Evolutionary conservation across 352 stramenopile genomes (phyloP).

Genomic region (Phytophthora pistaciae): DNA sequence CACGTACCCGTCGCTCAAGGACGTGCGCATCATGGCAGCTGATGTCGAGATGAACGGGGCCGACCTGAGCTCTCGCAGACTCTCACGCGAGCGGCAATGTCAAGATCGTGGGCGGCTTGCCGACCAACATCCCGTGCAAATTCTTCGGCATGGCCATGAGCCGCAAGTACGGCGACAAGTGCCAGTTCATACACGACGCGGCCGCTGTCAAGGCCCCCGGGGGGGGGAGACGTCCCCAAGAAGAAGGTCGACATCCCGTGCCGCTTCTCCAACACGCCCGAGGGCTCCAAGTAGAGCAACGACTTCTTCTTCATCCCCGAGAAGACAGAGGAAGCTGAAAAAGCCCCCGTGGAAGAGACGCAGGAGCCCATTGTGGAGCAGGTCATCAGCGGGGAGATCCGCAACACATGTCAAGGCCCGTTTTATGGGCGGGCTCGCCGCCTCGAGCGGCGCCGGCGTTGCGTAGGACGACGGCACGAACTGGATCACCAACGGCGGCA

Average conservation of each 20-base stretch:
- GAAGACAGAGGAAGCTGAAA: slow-evolving; percentile 35
- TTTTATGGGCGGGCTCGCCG: slow-evolving; percentile 85
- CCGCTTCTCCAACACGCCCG: slow-evolving; percentile 78
- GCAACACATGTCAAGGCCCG: slow-evolving; percentile 88
- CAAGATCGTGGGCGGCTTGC: slow-evolving; percentile 65
- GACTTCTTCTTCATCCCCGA: slow-evolving; percentile 80
- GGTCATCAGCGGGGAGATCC: slow-evolving; percentile 60
- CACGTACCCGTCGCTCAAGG: slow-evolving; percentile 82
- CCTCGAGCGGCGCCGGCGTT: slow-evolving; percentile 78
- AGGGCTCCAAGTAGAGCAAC: slow-evolving; percentile 79
- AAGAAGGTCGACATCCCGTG: slow-evolving; percentile 81
- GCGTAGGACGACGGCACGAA: slow-evolving; percentile 89
- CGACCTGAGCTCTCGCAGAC: slow-evolving; percentile 71
- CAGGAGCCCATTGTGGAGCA: slow-evolving; percentile 43
- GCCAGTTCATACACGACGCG: slow-evolving; percentile 84
- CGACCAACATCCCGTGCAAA: slow-evolving; percentile 73
- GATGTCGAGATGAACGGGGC: slow-evolving; percentile 75
- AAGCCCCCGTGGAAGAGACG: slow-evolving; percentile 16
- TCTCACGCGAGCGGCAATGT: slow-evolving; percentile 71
- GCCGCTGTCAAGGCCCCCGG: slow-evolving; percentile 18
- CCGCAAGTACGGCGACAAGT: slow-evolving; percentile 84
- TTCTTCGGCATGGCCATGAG: slow-evolving; percentile 81
- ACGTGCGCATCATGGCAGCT: slow-evolving; percentile 91
- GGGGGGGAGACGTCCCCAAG: slow-evolving; percentile 17
- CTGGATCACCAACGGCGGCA: slow-evolving; percentile 83